Evolutionary conservation across 179 eudicot genomes (phyloP), one percentile per base, ranked within the genome.

Genomic region (Corrigiola litoralis): DNA sequence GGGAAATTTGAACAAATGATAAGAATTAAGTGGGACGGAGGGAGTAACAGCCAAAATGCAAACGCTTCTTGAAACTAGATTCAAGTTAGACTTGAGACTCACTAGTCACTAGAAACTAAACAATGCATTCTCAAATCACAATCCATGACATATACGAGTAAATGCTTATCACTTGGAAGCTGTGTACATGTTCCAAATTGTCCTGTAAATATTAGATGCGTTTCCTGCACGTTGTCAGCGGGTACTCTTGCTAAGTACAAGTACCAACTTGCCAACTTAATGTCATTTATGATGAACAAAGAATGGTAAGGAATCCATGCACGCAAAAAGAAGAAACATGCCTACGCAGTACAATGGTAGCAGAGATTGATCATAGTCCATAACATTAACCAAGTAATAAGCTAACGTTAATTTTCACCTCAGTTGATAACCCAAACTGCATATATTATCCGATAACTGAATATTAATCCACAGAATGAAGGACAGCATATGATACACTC

Each of bases 181-280:
- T 6, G 71, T 58, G 45, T 44, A 49, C 66, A 61, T 61, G 54
- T 61, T 45, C 42, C 41, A 61, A 31, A 42, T 48, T 45, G 53
- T 61, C 65, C n/a, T 28, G n/a, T n/a, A n/a, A n/a, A 37, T 48
- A 23, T 59, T 50, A 59, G 41, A 37, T 59, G 44, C 72, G 66
- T 40, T 17, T 13, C 59, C 18, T 47, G 25, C 33, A 68, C 49
- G 51, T 28, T 68, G 72, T 50, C 59, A 36, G 72, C 47, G 36
- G 18, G 2, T 37, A 27, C 27, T 47, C 49, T 25, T 27, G 27
- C 32, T 10, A 21, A 66, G 36, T 29, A 56, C n/a, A 34, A 42
- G 20, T 54, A 29, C 41, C 24, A 32, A 54, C 40, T 32, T 54
- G 31, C 41, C 24, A 32, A 54, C 40, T 32, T 32, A 27, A 14